Base-by-base conservation (phyloP, 2,329 filamentous ascomycete species). In the Venturiaceae sp. region DNA sequence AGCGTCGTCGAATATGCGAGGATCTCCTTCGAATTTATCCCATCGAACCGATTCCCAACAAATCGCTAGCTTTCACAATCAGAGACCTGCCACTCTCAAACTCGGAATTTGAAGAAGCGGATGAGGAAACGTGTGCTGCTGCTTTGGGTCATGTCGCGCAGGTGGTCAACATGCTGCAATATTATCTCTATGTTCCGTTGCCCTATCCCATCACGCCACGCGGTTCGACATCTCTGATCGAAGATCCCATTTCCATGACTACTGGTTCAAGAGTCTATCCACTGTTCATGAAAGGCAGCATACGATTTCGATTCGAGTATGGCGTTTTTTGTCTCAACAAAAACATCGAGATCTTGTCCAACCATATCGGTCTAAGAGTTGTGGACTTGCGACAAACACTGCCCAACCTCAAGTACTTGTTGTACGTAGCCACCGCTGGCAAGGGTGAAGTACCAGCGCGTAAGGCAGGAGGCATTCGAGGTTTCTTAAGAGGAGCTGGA, bases 321-420 rank as follows among this genome's bases (percentile, higher is more conserved):
- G 94, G 80, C 11, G 94, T 96, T 68, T 99, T 97, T 66, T 76
- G 97, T n/a, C 80, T 99, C 14, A 97, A 97, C 75, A 96, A 97
- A 73, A 79, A 97, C 67, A 92, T 99, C 58, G 92, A 97, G 64
- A 77, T 85, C 53, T 69, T 87, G 11, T 75, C 73, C 21, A 81
- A 78, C 60, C 74, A 76, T 1, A 85, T 91, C 63, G 87, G 87
- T 0, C 76, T 96, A 13, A 85, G 86, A 52, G 85, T 95, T 1
- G 81, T 96, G 62, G 94, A 99, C 67, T 90, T 96, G 19, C 83
- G 94, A 4, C 90, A 97, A 64, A 95, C 92, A 0, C 75, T 97
- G 6, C 91, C 92, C 1, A 99, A 99, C 67, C 77, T 99, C 9
- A 95, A 96, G 70, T 96, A 96, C 65, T 76, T 97, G 16, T 76